phyloP scores from a whole-genome alignment of 768 basidiomycete genomes.

The Myochromella boudieri region DNA sequence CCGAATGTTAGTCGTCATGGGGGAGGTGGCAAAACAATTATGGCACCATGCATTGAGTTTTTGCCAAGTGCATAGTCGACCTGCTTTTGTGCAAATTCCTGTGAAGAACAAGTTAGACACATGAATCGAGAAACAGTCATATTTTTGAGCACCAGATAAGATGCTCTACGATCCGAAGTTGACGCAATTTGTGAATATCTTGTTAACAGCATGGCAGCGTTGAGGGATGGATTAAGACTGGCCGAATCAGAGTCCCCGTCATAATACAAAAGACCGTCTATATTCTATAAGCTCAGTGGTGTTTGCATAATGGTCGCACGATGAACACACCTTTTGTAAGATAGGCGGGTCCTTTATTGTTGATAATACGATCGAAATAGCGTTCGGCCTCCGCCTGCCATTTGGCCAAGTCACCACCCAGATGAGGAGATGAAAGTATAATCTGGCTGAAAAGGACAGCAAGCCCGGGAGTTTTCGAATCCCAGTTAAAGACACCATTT shows the following conservation, averaged over 20 bases:
- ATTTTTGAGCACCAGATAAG: constrained; percentile 54
- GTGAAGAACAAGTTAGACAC: neutral
- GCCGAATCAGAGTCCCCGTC: constrained; percentile 81
- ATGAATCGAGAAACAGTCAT: neutral
- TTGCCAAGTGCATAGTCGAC: constrained; percentile 82
- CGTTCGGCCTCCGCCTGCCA: constrained; percentile 74
- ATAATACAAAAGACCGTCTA: constrained; percentile 82
- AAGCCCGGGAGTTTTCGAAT: constrained; percentile 75
- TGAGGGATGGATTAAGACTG: constrained; percentile 83
- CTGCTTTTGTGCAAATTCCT: constrained; percentile 78
- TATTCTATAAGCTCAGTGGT: too few species aligned
- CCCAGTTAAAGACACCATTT: constrained; percentile 84
- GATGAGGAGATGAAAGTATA: constrained; percentile 50
- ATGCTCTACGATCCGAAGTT: constrained; percentile 48
- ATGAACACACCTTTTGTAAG: constrained; percentile 57
- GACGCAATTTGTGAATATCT: constrained; percentile 78
- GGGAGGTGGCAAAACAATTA: too few species aligned
- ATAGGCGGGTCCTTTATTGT: constrained; percentile 50
- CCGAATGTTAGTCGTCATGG: constrained; percentile 1
- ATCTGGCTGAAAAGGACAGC: constrained; percentile 77
- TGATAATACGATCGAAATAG: constrained; percentile 74
- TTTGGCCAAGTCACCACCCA: constrained; percentile 55
- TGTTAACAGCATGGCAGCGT: constrained; percentile 79
- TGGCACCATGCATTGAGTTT: constrained; percentile 86
- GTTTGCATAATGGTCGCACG: neutral